Evolutionary conservation across 768 basidiomycete species (phyloP).

Genomic region (Lentinula aciculospora): DNA sequence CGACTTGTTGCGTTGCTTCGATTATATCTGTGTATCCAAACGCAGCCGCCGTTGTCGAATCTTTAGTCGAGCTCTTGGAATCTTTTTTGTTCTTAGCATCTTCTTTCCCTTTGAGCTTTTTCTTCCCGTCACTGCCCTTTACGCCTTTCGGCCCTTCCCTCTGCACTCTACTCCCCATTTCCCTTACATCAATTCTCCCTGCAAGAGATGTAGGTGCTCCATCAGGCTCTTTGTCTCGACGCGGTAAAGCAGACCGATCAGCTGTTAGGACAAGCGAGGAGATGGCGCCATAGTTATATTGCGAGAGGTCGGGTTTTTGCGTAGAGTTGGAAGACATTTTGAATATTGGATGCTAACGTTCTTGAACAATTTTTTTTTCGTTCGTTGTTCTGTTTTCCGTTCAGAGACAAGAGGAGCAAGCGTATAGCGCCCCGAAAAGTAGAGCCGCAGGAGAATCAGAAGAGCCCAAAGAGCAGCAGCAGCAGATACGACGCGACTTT

Average conservation of each 20-base stretch:
- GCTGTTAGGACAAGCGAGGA: constrained; percentile 94
- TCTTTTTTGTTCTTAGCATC: constrained; percentile 49
- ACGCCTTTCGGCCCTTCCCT: constrained; percentile 81
- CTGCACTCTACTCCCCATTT: constrained; percentile 91
- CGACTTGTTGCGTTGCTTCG: constrained; percentile 89
- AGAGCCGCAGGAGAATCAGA: too few species aligned
- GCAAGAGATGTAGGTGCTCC: constrained; percentile 91
- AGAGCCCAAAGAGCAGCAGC: too few species aligned
- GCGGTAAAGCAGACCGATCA: constrained; percentile 71
- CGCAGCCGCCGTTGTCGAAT: constrained; percentile 32
- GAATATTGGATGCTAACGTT: too few species aligned
- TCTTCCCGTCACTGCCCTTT: constrained; percentile 95
- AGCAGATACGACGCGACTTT: too few species aligned
- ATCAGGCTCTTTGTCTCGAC: constrained; percentile 94
- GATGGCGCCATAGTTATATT: constrained; percentile 95
- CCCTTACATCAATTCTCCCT: constrained; percentile 81
- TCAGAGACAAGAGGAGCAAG: too few species aligned
- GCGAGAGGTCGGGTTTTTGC: constrained; percentile 81
- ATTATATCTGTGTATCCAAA: constrained; percentile 90
- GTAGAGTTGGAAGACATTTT: constrained; percentile 17
- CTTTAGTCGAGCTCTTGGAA: constrained; percentile 48
- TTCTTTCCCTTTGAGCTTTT: constrained; percentile 53
- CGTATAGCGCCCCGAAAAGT: too few species aligned
- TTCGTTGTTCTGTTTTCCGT: too few species aligned
- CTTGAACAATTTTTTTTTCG: too few species aligned